Conservation (phyloP, 192 early-diverging fungal genomes). For the Pilaira anomala region DNA sequence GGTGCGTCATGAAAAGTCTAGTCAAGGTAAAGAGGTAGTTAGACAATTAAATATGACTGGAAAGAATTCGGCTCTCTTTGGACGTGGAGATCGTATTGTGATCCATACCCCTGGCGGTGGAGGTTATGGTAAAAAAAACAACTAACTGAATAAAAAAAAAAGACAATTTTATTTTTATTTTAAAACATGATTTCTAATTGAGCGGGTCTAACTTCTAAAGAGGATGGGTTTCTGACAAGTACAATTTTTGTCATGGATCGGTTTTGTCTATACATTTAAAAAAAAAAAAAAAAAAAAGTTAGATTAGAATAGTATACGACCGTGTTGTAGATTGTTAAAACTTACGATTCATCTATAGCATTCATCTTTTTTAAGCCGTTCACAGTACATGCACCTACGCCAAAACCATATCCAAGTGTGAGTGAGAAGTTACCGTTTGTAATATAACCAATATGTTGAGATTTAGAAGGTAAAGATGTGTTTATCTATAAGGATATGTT, state of each 20-base stretch:
- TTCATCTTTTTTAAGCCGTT: constrained; percentile 44
- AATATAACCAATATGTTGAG: constrained; percentile 61
- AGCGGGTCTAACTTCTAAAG: constrained; percentile 4
- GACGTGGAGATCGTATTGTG: constrained; percentile 75
- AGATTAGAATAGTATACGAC: no score
- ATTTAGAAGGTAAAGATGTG: constrained; percentile 36
- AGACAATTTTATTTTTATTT: neutral
- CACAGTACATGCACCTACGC: constrained; percentile 61
- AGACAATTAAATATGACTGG: constrained; percentile 45
- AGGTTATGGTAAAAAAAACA: constrained; percentile 59
- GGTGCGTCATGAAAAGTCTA: constrained; percentile 54
- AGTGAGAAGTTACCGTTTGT: constrained; percentile 70
- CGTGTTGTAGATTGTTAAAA: neutral
- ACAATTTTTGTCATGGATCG: constrained; percentile 20
- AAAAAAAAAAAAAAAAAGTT: neutral
- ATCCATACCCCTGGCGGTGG: constrained; percentile 94
- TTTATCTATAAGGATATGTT: neutral
- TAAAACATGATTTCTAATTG: constrained; percentile 13
- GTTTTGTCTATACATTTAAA: constrained; percentile 3
- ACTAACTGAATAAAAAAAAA: no score
- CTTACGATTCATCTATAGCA: constrained; percentile 31
- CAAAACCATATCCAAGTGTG: constrained; percentile 55
- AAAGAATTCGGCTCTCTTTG: constrained; percentile 82
- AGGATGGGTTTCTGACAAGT: constrained; percentile 13
- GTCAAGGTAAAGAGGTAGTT: constrained; percentile 29